Evolutionary conservation across 164 flowering plant genomes (phyloP).

Genomic region (Protea cynaroides): DNA sequence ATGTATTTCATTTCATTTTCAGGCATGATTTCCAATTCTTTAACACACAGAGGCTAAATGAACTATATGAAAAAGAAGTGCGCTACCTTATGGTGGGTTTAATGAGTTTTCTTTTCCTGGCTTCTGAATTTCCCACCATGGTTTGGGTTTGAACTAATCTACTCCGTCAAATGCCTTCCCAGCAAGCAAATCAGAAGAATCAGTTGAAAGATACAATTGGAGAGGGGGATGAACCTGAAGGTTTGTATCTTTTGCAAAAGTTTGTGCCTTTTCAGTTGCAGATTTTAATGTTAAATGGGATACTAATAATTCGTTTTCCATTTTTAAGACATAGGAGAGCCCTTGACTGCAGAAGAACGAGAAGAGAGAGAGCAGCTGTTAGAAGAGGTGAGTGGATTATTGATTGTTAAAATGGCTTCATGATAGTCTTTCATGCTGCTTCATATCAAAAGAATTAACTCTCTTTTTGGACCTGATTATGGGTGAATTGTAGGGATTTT

Average conservation of each 20-base stretch:
- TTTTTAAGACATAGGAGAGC: constrained; percentile 54
- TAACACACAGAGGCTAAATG: constrained; percentile 78
- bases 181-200: constrained; percentile 85
- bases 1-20: constrained; percentile 13
- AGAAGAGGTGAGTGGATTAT: constrained; percentile 53
- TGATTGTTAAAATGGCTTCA: neutral
- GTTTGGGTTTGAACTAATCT: neutral
- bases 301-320: neutral
- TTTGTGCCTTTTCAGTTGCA: neutral
- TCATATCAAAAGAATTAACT: neutral
- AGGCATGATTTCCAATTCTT: constrained; percentile 99
- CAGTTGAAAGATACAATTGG: constrained; percentile 76
- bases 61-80: constrained; percentile 94
- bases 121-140: neutral
- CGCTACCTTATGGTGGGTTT: constrained; percentile 82
- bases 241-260: constrained; percentile 23
- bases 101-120: neutral
- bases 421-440: neutral
- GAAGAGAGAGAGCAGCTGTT: constrained; percentile 87
- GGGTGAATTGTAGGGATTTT: constrained; percentile 61
- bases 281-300: neutral
- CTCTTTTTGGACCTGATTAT: neutral
- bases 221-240: constrained; percentile 95
- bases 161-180: constrained; percentile 5
- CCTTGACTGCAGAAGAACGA: constrained; percentile 88